Conservation (phyloP, 306 rosid genomes). For the Senna siamea region DNA sequence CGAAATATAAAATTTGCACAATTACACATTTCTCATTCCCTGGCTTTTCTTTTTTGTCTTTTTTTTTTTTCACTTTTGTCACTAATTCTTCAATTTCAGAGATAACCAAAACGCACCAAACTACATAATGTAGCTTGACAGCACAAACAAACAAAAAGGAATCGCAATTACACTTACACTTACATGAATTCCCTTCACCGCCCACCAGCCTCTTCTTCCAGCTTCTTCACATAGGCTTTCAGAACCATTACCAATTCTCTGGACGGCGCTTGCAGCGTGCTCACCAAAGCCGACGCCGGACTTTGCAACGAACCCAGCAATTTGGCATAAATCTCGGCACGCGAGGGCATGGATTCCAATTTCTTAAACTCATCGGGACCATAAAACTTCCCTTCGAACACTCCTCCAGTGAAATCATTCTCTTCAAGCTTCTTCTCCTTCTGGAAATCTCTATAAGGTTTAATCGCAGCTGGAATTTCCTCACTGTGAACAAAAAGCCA, state of each 20-base stretch:
- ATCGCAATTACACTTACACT: conserved; percentile 34
- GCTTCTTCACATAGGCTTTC: too few relatives aligned
- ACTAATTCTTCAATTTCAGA: conserved; percentile 1
- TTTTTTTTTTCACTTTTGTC: too few relatives aligned
- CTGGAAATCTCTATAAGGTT: conserved; percentile 86
- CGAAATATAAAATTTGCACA: conserved; percentile 8
- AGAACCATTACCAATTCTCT: conserved; percentile 76
- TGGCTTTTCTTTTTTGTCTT: too few relatives aligned
- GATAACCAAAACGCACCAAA: conserved; percentile 24
- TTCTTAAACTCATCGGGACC: conserved; percentile 74
- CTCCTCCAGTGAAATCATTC: conserved; percentile 85
- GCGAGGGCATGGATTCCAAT: conserved; percentile 74
- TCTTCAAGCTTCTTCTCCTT: conserved; percentile 82
- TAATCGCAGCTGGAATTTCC: conserved; percentile 84
- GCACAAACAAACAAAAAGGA: conserved; percentile 31
- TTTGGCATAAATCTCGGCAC: conserved; percentile 80
- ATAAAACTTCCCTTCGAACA: conserved; percentile 88
- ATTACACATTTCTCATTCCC: conserved; percentile 27
- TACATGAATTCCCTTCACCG: too few relatives aligned
- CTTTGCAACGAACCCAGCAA: conserved; percentile 68
- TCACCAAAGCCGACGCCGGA: conserved; percentile 73
- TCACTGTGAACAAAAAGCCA: conserved; percentile 95
- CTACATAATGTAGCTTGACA: conserved; percentile 6
- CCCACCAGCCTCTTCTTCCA: too few relatives aligned
- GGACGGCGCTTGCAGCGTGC: conserved; percentile 86